Conservation (phyloP, 1,139 yeast species). For the Hemisphaericaspora xylanilytica region DNA sequence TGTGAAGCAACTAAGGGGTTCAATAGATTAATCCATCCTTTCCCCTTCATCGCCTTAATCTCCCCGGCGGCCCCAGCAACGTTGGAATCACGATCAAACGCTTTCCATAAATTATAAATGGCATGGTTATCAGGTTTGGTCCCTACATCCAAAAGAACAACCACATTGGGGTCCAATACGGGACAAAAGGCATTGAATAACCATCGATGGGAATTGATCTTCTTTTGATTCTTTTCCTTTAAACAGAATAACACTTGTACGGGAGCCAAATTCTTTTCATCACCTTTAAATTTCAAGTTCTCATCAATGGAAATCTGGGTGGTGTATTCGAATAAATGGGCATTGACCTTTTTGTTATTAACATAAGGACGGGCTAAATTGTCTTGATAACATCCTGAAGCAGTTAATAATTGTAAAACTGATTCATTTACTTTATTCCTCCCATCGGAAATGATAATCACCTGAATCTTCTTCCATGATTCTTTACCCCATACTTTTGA, state of each 20-base stretch:
- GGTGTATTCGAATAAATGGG: constrained; percentile 92
- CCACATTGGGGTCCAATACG: constrained; percentile 81
- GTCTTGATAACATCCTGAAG: constrained; percentile 94
- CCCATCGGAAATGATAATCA: constrained; percentile 88
- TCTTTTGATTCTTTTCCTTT: constrained; percentile 84
- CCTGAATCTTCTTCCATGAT: constrained; percentile 94
- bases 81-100: constrained; percentile 90
- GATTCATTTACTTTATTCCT: constrained; percentile 81
- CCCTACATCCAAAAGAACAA: constrained; percentile 85
- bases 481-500: constrained; percentile 92
- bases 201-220: constrained; percentile 96
- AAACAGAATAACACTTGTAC: constrained; percentile 89
- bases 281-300: constrained; percentile 74
- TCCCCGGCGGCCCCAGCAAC: constrained; percentile 99
- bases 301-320: constrained; percentile 86
- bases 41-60: constrained; percentile 90
- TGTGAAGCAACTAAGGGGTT: constrained; percentile 96
- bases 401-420: constrained; percentile 80
- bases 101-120: constrained; percentile 91
- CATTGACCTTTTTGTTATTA: constrained; percentile 83
- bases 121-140: constrained; percentile 85
- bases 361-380: constrained; percentile 94
- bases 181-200: constrained; percentile 91
- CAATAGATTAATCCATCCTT: constrained; percentile 70
- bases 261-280: constrained; percentile 82